Evolutionary conservation across 2,329 filamentous ascomycete species (phyloP), one percentile per base, ranked within the genome.

Genomic region (Sporothrix brunneoviolacea): DNA sequence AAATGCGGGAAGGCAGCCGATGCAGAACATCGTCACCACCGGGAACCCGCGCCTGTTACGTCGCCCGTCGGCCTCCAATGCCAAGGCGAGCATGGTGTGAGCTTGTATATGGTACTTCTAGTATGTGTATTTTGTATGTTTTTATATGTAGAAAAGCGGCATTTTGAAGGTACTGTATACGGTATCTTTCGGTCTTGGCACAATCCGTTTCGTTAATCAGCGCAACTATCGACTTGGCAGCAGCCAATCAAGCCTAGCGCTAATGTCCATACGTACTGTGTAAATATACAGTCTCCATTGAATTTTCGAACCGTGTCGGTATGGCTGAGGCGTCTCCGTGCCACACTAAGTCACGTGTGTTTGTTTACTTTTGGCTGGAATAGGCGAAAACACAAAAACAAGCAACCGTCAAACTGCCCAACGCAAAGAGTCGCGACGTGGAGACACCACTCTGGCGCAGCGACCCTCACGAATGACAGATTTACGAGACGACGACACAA

Each of bases 311-410:
- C 39, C n/a, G 24, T 40, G 19, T 16, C 24, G 22, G 5, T 33
- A 35, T n/a, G 35, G 12, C n/a, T 32, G 10, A 13, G 16, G 38
- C 37, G 32, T 42, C 24, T 47, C 38, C 44, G 32, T 48, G 43
- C 38, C 39, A 44, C 40, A 36, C 4, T 1, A 33, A 15, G 27
- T 51, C 58, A 59, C 56, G 55, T 58, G 55, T 0, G 12, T 57
- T 61, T 61, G 59, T 61, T 61, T 61, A 61, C 59, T 59, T 61
- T 57, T n/a, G 41, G 28, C 41, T 40, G 18, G n/a, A 52, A 44
- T 36, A 21, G 44, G 49, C 48, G 27, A 50, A 50, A 54, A 54
- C 44, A 51, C 48, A 22, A 43, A 48, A 51, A 47, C 48, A 39
- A 40, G 39, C 39, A 51, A 54, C 51, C 54, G 36, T 45, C 46